Conservation (phyloP, 1,284 basidiomycete genomes). For the Sphaerobolus stellatus region DNA sequence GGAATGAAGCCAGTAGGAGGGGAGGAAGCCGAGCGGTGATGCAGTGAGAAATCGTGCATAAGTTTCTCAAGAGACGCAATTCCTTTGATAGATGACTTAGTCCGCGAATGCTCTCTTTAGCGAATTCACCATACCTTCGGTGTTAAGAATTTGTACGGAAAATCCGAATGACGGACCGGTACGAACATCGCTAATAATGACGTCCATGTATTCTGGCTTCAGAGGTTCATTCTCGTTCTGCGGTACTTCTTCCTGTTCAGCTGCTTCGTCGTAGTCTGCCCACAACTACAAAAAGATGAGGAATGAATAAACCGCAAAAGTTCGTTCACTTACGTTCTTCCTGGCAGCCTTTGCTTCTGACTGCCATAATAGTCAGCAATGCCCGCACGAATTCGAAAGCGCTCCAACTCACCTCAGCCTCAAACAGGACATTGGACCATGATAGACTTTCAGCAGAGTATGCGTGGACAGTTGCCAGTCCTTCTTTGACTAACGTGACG, state of each 20-base stretch:
- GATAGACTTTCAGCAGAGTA: slow-evolving; percentile 84
- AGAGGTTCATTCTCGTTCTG: slow-evolving; percentile 54
- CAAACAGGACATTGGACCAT: slow-evolving; percentile 77
- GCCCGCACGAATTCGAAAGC: slow-evolving; percentile 22
- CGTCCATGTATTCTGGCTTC: slow-evolving; percentile 84
- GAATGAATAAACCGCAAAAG: no score
- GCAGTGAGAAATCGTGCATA: slow-evolving; percentile 89
- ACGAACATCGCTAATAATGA: slow-evolving; percentile 89
- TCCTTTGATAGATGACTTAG: slow-evolving; percentile 40
- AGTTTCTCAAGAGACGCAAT: slow-evolving; percentile 88
- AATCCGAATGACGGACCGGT: slow-evolving; percentile 76
- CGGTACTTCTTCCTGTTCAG: slow-evolving; percentile 50
- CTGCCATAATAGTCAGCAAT: slow-evolving; percentile 34
- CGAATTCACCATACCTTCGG: slow-evolving; percentile 58
- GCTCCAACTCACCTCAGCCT: slow-evolving; percentile 68
- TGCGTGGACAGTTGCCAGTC: slow-evolving; percentile 81
- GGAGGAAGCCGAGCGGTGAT: slow-evolving; percentile 68
- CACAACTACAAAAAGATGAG: slow-evolving; percentile 60
- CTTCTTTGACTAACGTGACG: slow-evolving; percentile 80
- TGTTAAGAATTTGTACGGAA: slow-evolving; percentile 90
- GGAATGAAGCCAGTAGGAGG: slow-evolving; percentile 73
- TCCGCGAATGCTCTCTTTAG: background rate
- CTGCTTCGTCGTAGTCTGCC: slow-evolving; percentile 74
- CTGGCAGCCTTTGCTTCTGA: slow-evolving; percentile 75
- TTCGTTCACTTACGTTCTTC: slow-evolving; percentile 60